Evolutionary conservation across 805 yeast genomes (phyloP).

Genomic region (Sugiyamaella smithiae): DNA sequence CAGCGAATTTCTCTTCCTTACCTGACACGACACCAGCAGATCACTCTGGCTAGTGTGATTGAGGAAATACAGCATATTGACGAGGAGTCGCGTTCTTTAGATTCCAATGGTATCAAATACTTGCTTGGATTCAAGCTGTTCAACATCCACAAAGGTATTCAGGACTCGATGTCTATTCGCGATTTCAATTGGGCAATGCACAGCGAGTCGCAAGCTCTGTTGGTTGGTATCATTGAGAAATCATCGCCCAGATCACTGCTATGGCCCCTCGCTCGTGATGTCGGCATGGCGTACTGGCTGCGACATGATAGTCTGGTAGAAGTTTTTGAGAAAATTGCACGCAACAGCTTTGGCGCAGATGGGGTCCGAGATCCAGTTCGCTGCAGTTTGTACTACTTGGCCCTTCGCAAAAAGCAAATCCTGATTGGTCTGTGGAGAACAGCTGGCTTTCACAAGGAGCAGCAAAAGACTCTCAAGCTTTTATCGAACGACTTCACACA

Average conservation of each 20-base stretch:
- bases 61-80: constrained; percentile 59
- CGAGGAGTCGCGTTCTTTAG: constrained; percentile 43
- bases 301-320: constrained; percentile 44
- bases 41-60: constrained; percentile 68
- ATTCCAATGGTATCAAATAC: constrained; percentile 67
- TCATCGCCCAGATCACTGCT: constrained; percentile 41
- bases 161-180: constrained; percentile 61
- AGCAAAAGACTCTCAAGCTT: constrained; percentile 74
- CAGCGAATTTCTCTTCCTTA: constrained; percentile 69
- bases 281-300: constrained; percentile 73
- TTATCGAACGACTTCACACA: constrained; percentile 71
- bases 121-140: constrained; percentile 68
- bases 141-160: constrained; percentile 50
- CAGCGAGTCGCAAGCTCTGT: constrained; percentile 69
- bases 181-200: constrained; percentile 88
- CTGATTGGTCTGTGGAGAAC: constrained; percentile 83
- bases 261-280: constrained; percentile 59
- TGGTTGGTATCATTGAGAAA: constrained; percentile 45
- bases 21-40: constrained; percentile 87
- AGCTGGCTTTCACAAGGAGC: constrained; percentile 71
- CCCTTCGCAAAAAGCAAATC: constrained; percentile 72
- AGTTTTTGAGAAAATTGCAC: constrained; percentile 66
- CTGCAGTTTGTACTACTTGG: constrained; percentile 72
- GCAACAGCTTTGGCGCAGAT: constrained; percentile 61
- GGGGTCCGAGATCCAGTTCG: constrained; percentile 66